These are phyloP conservation scores for Dictyostelium firmibasis DNA, from an alignment of 78 protist genomes.

Conservation along the genomic window DNA sequence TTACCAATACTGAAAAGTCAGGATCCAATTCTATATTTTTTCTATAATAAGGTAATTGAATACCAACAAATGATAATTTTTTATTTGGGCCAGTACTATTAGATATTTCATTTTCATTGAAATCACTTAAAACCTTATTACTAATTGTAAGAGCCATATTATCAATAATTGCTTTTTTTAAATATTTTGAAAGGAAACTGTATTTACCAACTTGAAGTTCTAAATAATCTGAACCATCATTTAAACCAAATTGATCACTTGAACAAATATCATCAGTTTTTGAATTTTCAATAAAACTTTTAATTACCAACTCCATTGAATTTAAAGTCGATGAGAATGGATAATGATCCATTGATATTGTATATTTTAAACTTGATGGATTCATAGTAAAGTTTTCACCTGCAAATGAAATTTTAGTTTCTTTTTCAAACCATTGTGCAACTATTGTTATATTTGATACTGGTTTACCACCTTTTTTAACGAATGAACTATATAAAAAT, in stretches of 20 bases:
- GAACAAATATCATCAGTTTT: neutral
- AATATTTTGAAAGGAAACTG: neutral
- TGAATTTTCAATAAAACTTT: neutral
- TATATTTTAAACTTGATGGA: slow-evolving; percentile 41
- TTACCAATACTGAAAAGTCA: neutral
- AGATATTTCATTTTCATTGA: neutral
- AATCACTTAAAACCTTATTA: neutral
- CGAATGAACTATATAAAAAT: neutral
- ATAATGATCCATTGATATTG: neutral
- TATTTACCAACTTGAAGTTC: slow-evolving; percentile 8
- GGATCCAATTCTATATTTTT: neutral
- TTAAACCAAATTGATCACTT: neutral
- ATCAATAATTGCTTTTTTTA: slow-evolving; percentile 29
- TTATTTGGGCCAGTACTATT: neutral
- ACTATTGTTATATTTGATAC: neutral
- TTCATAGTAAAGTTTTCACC: neutral
- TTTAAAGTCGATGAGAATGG: neutral
- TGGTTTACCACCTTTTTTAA: neutral
- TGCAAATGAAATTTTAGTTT: neutral
- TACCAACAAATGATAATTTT: neutral
- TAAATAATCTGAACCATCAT: neutral
- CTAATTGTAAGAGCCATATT: neutral
- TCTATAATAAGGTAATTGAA: neutral
- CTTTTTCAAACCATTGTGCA: slow-evolving; percentile 10
- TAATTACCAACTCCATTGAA: neutral